A percentile compares a stretch with the other conserved stretches of the same genome.
Conservation (phyloP, 495 filamentous ascomycete genomes). For the Penicillium chermesinum region DNA sequence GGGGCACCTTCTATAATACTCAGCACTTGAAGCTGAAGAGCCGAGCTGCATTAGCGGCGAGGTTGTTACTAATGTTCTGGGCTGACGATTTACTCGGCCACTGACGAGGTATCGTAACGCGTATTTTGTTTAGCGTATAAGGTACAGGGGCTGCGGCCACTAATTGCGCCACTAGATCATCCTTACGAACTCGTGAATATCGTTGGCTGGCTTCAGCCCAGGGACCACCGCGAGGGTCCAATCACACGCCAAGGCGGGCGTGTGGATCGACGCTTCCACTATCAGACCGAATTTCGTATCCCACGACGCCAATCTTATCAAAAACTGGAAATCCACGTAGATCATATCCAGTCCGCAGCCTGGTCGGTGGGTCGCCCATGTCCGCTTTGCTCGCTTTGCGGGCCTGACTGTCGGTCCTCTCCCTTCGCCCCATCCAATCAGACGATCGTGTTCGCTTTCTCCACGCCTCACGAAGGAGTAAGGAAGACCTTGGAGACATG, state of each 20-base stretch:
- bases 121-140: neutral
- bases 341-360: neutral
- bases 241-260: neutral
- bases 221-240: neutral
- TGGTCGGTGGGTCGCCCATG: neutral
- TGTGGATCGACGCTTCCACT: neutral
- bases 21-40: too few species aligned
- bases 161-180: neutral
- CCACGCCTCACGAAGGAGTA: too few species aligned
- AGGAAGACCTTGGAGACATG: too few species aligned
- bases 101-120: neutral
- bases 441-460: too few species aligned
- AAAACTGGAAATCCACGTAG: neutral
- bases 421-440: neutral
- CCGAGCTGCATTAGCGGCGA: neutral
- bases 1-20: too few species aligned
- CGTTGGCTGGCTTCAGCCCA: neutral
- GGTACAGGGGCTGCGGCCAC: neutral
- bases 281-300: neutral
- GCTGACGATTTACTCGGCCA: neutral
- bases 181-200: neutral
- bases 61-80: too few species aligned
- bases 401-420: neutral
- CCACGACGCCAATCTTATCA: neutral
- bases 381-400: neutral